Evolutionary conservation across 2,329 filamentous ascomycete species (phyloP), one percentile per base, ranked within the genome.

Genomic region (Fusarium armeniacum): DNA sequence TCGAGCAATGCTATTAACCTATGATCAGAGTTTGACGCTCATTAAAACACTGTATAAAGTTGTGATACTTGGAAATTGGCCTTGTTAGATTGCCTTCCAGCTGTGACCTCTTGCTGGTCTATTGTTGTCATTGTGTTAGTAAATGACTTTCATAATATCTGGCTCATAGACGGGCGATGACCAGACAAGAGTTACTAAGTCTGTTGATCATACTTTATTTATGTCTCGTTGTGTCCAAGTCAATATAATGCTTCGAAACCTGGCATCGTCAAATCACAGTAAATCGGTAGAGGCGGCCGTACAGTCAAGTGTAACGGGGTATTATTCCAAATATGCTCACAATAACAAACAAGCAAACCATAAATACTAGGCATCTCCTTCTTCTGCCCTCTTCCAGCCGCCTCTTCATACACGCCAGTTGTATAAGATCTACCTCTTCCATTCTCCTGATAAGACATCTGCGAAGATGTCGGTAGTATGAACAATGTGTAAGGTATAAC

Each of bases 241-340:
- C 6, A 32, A 35, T 24, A 10, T 7, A 22, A 26, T n/a, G 12
- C 22, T 51, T 36, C 13, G 26, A 6, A 51, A 12, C 18, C 28
- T 20, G 24, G 4, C 4, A 16, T 51, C 20, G 24, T 28, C 49
- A 40, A 30, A 10, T 40, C 33, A 51, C 22, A 20, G 15, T 40
- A 13, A 22, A 26, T 16, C 18, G 26, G 18, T 40, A 15, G 4
- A 38, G 18, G n/a, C 24, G 22, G 22, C n/a, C 36, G 41, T 13
- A 30, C 7, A 15, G 26, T 28, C 40, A 49, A 55, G 33, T 73
- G 69, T 69, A 72, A 62, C 69, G 61, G 72, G 72, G 72, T 74
- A 74, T 74, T 74, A 70, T 74, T 74, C 72, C 69, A 74, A 72
- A 70, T 73, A 71, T 72, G 70, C 59, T 74, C 61, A 72, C 62